Evolutionary conservation across 139 green algal species (phyloP), one percentile per base, ranked within the genome.

Genomic region (Asterochloris erici): DNA sequence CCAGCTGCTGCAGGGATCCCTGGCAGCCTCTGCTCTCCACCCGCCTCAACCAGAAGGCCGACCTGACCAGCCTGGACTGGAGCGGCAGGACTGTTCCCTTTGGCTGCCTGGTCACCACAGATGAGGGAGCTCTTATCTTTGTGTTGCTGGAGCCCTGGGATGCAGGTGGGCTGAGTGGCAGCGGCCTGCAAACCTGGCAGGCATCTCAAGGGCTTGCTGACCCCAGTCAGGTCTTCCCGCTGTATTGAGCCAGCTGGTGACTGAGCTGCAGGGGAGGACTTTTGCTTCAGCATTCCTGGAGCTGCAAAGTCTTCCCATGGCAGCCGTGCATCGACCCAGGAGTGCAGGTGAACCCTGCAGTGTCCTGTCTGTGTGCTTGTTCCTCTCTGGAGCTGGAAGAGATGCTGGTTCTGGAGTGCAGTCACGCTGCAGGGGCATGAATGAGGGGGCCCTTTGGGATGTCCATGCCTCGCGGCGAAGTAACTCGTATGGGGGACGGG

Each of bases 31-130:
- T 74, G 14, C 63, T 73, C 28, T 27, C 63, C 14, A 26, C 61
- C 61, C 63, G 78, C 6, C 23, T 73, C 14, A 62, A 23, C 19
- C 73, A 29, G 61, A 82, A 63, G 23, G 28, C 27, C 9, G 61
- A 63, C n/a, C 15, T 74, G 21, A 64, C 73, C 61, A 62, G 23
- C 17, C 63, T 82, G 63, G n/a, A 82, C 19, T 82, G 78, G 63
- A 73, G n/a, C 26, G 21, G 27, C 15, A 64, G 68, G 16, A 27
- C 62, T 6, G 26, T 63, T 16, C 78, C 78, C 13, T 63, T 63
- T 63, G 78, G 63, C 27, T 74, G 27, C 14, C 62, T 74, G 10
- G 26, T 74, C 12, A 38, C 24, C n/a, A 82, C 63, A 63, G 63
- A 82, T 73, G 63, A 82, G 73, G 63, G 76, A 54, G 76, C 19